phyloP scores from a whole-genome alignment of 768 basidiomycete genomes.

The Lepiota venenata region DNA sequence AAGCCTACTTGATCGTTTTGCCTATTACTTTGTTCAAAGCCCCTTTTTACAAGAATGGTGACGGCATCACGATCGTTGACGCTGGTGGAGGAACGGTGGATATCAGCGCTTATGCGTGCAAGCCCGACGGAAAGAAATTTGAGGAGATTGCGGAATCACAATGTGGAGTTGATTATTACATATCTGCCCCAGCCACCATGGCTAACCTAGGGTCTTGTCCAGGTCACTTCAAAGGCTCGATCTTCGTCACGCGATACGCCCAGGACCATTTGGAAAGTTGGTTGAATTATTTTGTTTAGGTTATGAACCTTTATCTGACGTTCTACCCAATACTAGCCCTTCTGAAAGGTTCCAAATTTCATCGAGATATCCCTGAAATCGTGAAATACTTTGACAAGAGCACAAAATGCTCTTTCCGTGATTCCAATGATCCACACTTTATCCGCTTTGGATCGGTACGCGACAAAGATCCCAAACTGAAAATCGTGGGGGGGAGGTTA shows the following conservation, averaged over 20 bases:
- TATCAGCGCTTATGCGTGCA: conserved; percentile 43
- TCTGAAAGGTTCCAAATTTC: conserved; percentile 33
- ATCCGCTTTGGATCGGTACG: conserved; percentile 38
- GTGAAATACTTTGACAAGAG: conserved; percentile 37
- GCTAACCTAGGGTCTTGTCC: neutral
- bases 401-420: conserved; percentile 38
- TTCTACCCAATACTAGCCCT: conserved; percentile 21
- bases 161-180: conserved; percentile 25
- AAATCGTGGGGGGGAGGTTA: conserved; percentile 40
- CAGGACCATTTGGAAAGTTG: conserved; percentile 30
- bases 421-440: conserved; percentile 31
- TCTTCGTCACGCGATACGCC: conserved; percentile 42
- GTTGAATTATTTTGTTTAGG: neutral
- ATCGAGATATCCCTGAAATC: conserved; percentile 35
- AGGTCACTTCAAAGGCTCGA: conserved; percentile 46
- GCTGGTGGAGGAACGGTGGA: conserved; percentile 62
- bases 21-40: neutral
- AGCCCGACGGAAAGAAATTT: conserved; percentile 22
- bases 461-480: conserved; percentile 32
- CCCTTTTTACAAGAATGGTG: conserved; percentile 26
- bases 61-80: conserved; percentile 51
- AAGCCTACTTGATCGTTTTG: neutral
- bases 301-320: neutral
- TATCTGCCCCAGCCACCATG: neutral
- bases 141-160: conserved; percentile 41